These are phyloP conservation scores for Cymodocea nodosa DNA, from an alignment of 116 monocot genomes.

Conservation along the genomic window DNA sequence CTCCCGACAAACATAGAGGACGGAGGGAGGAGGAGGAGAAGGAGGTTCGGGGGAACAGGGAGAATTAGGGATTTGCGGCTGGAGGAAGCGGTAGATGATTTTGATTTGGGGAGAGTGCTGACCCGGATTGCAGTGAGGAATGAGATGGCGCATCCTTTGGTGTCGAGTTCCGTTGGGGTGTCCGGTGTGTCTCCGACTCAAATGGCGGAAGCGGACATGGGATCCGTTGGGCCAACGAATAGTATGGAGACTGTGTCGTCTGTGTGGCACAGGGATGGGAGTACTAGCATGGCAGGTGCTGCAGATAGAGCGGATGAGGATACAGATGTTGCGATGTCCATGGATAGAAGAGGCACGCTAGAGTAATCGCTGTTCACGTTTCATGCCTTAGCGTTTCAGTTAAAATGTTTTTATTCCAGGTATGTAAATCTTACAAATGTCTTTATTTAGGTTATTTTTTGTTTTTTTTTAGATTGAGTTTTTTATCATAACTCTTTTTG, in stretches of 20 bases:
- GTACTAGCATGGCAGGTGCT: slow-evolving; percentile 1
- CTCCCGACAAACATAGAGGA: slow-evolving; percentile 14
- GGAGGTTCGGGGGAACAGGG: neutral
- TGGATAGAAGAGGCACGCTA: neutral
- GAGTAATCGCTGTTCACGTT: too few relatives aligned
- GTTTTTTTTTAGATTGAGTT: too few relatives aligned
- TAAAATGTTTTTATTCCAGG: too few relatives aligned
- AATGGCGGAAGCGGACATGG: slow-evolving; percentile 6
- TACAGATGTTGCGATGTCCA: slow-evolving; percentile 8
- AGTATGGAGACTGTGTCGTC: slow-evolving; percentile 15
- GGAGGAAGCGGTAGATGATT: slow-evolving; percentile 7
- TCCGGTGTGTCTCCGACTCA: slow-evolving; percentile 2
- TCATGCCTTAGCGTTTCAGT: too few relatives aligned
- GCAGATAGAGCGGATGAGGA: slow-evolving; percentile 6
- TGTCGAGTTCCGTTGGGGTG: neutral
- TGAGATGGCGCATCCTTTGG: neutral
- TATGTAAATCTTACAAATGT: too few relatives aligned
- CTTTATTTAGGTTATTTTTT: too few relatives aligned
- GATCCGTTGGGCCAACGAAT: slow-evolving; percentile 9
- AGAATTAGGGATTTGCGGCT: neutral
- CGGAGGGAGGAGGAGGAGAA: neutral
- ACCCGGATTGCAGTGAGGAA: slow-evolving; percentile 11
- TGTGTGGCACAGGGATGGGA: slow-evolving; percentile 3
- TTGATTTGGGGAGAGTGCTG: slow-evolving; percentile 7
- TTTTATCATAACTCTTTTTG: too few relatives aligned